phyloP scores from a whole-genome alignment of 352 stramenopile genomes.

The Pythium chondricola region DNA sequence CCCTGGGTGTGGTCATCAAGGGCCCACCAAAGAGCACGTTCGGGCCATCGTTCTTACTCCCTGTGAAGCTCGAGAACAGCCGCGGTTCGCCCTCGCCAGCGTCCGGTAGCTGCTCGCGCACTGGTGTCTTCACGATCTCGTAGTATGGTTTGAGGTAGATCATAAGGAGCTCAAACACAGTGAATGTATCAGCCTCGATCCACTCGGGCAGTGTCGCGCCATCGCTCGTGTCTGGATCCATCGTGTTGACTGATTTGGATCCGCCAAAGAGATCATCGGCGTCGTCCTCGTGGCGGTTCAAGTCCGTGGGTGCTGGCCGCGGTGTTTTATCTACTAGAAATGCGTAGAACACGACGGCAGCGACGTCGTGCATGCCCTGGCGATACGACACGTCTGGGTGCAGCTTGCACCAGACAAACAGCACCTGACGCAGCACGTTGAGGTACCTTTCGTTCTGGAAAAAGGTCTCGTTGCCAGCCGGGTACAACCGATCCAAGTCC shows the following conservation, averaged over 20 bases:
- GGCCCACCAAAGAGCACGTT: constrained; percentile 20
- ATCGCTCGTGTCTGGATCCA: constrained; percentile 1
- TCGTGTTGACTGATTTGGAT: neutral
- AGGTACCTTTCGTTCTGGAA: constrained; percentile 71
- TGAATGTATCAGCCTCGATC: constrained; percentile 59
- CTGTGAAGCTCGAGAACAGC: constrained; percentile 21
- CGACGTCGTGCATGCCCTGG: constrained; percentile 83
- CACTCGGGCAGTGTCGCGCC: constrained; percentile 24
- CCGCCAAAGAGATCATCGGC: constrained; percentile 15
- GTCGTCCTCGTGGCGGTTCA: constrained; percentile 1
- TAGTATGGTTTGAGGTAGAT: constrained; percentile 76
- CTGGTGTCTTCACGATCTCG: constrained; percentile 48
- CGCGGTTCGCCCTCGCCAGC: constrained; percentile 13
- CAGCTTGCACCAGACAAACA: constrained; percentile 81
- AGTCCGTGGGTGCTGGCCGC: constrained; percentile 3
- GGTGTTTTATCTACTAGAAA: constrained; percentile 28
- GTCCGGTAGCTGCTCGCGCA: constrained; percentile 7
- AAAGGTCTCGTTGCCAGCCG: constrained; percentile 60
- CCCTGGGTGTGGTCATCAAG: constrained; percentile 4
- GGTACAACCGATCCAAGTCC: constrained; percentile 70
- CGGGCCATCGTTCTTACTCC: constrained; percentile 15
- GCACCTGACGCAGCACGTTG: constrained; percentile 57
- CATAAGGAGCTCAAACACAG: constrained; percentile 74
- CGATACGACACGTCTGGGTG: constrained; percentile 78
- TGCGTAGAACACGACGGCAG: constrained; percentile 69